Percentiles rank a stretch among this genome's conserved stretches.
Conservation (phyloP, 2,329 filamentous ascomycete species). For the Aureobasidium sp. region DNA sequence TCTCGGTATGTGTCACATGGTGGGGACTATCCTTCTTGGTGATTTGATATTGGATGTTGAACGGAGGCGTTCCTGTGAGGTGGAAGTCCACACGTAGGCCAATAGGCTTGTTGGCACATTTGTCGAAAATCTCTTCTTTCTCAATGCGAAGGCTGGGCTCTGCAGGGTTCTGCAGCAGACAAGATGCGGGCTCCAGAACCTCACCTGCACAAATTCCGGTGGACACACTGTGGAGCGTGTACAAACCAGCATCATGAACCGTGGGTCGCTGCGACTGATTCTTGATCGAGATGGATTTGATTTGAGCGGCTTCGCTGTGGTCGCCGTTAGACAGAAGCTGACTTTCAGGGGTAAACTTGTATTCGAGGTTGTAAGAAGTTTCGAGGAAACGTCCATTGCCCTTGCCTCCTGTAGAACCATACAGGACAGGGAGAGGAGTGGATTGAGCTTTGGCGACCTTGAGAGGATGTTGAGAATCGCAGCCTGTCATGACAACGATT, state of each 20-base stretch:
- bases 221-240: constrained; percentile 72
- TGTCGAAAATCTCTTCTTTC: constrained; percentile 80
- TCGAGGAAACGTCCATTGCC: constrained; percentile 52
- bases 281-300: constrained; percentile 55
- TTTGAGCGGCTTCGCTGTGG: constrained; percentile 53
- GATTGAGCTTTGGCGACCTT: constrained; percentile 71
- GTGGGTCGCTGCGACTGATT: constrained; percentile 55
- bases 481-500: constrained; percentile 61
- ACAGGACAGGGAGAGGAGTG: constrained; percentile 63
- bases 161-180: constrained; percentile 81
- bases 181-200: constrained; percentile 89
- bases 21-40: constrained; percentile 52
- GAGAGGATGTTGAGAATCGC: constrained; percentile 71
- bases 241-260: constrained; percentile 75
- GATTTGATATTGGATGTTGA: constrained; percentile 72
- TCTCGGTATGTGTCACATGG: constrained; percentile 39
- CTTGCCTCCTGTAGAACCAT: constrained; percentile 45
- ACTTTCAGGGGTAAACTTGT: constrained; percentile 72
- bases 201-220: constrained; percentile 81
- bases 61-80: constrained; percentile 86
- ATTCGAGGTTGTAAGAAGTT: constrained; percentile 65
- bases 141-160: constrained; percentile 71
- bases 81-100: constrained; percentile 84
- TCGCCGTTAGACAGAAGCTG: constrained; percentile 63
- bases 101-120: constrained; percentile 89